Evolutionary conservation across 1,139 yeast species (phyloP).

Genomic region (Geotrichum restrictum): DNA sequence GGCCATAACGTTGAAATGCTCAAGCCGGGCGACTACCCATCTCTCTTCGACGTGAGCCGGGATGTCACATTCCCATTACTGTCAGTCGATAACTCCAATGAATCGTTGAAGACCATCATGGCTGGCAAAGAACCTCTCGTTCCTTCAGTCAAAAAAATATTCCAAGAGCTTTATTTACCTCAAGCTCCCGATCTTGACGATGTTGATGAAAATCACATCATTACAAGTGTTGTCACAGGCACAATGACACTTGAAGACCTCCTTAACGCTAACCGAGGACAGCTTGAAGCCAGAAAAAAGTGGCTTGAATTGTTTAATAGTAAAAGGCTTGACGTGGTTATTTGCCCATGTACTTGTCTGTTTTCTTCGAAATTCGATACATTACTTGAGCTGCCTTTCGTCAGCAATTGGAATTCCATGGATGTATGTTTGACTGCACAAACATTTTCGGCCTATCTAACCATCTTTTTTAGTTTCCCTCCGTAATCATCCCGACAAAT

Average conservation of each 20-base stretch:
- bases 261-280: constrained; percentile 3
- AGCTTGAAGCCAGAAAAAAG: constrained; percentile 6
- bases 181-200: background rate
- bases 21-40: constrained; percentile 11
- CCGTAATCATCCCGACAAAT: constrained; percentile 18
- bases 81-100: constrained; percentile 13
- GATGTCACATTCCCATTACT: constrained; percentile 15
- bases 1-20: constrained; percentile 16
- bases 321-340: constrained; percentile 17
- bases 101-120: constrained; percentile 11
- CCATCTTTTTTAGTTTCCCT: constrained; percentile 18
- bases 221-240: background rate
- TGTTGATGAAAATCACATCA: constrained; percentile 3
- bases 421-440: constrained; percentile 7
- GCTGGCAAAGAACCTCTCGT: constrained; percentile 20
- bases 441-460: background rate
- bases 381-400: constrained; percentile 12
- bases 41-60: constrained; percentile 6
- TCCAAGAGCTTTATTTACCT: constrained; percentile 5
- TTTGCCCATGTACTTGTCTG: constrained; percentile 16
- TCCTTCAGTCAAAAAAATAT: constrained; percentile 14
- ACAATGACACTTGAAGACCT: background rate
- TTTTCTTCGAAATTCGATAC: constrained; percentile 17
- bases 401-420: constrained; percentile 20
- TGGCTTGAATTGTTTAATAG: constrained; percentile 14